These are phyloP conservation scores for Aspergillus ruber DNA, from an alignment of 2,329 filamentous ascomycete genomes.

Conservation along the genomic window DNA sequence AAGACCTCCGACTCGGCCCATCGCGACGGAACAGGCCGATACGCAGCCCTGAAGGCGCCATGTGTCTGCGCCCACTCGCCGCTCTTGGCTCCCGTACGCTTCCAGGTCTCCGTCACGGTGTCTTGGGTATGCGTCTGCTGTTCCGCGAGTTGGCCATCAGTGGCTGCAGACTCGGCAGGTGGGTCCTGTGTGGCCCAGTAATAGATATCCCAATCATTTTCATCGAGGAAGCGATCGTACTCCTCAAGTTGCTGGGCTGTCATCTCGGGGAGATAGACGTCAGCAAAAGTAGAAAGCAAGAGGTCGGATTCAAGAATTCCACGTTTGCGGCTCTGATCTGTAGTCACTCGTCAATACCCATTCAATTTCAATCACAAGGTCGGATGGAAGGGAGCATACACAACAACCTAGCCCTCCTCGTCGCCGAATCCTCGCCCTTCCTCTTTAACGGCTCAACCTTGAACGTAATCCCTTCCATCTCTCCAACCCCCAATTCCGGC, in stretches of 20 bases:
- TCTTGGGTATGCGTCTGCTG: conserved; percentile 24
- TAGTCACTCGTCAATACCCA: conserved; percentile 6
- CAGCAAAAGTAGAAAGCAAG: conserved; percentile 90
- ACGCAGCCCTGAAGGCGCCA: conserved; percentile 88
- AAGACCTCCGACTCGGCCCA: conserved; percentile 84
- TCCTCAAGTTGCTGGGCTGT: conserved; percentile 64
- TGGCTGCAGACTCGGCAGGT: conserved; percentile 20
- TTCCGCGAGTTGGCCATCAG: conserved; percentile 7
- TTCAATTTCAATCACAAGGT: background rate
- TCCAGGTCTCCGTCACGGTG: conserved; percentile 42
- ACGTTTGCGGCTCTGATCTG: conserved; percentile 94
- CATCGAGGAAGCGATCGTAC: conserved; percentile 90
- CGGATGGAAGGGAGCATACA: conserved; percentile 37
- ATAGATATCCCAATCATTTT: conserved; percentile 99
- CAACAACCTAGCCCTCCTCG: conserved; percentile 80
- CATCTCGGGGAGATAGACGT: conserved; percentile 70
- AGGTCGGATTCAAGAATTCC: conserved; percentile 95
- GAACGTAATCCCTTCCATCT: conserved; percentile 81
- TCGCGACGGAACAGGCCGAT: conserved; percentile 76
- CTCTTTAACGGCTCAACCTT: conserved; percentile 84
- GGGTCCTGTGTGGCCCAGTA: conserved; percentile 96
- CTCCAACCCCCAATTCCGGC: conserved; percentile 70
- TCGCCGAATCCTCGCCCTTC: conserved; percentile 73
- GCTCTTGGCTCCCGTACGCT: conserved; percentile 46
- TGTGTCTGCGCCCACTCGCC: conserved; percentile 97